Conservation (phyloP, 345 rosid genomes). For the Eucalyptus regnans region DNA sequence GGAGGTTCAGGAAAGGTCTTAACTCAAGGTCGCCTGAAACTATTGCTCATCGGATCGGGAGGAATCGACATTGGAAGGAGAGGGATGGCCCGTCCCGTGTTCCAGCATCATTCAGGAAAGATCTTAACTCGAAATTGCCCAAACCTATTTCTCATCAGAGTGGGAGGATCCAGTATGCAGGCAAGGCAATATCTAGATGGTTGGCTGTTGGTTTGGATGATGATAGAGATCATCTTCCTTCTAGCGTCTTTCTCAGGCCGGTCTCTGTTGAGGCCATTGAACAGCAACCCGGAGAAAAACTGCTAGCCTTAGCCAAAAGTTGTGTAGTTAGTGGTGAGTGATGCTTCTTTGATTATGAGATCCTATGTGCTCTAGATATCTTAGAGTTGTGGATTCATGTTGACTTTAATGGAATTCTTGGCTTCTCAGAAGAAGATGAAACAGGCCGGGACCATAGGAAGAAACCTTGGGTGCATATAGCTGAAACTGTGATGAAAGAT, state of each 20-base stretch:
- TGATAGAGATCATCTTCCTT: constrained; percentile 9
- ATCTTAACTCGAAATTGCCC: background rate
- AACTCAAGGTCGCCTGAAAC: background rate
- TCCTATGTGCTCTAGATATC: background rate
- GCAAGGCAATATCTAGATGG: constrained; percentile 24
- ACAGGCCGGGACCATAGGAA: background rate
- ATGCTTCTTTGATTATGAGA: background rate
- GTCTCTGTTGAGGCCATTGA: constrained; percentile 15
- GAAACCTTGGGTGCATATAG: constrained; percentile 25
- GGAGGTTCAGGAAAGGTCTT: background rate
- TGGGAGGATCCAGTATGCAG: constrained; percentile 21
- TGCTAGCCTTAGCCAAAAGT: constrained; percentile 19
- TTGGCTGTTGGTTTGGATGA: constrained; percentile 31
- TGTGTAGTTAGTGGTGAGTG: constrained; percentile 7
- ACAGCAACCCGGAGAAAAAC: constrained; percentile 10
- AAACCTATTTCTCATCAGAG: background rate
- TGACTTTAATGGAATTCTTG: background rate
- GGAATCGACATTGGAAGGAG: background rate
- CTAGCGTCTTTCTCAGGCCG: constrained; percentile 15
- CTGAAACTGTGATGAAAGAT: constrained; percentile 33
- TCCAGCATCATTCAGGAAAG: constrained; percentile 23
- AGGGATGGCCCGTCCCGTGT: constrained; percentile 2
- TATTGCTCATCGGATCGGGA: background rate
- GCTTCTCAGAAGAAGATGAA: background rate
- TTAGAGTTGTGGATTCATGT: background rate